Evolutionary conservation across 2,329 filamentous ascomycete genomes (phyloP).

Genomic region (Nemania sp.): DNA sequence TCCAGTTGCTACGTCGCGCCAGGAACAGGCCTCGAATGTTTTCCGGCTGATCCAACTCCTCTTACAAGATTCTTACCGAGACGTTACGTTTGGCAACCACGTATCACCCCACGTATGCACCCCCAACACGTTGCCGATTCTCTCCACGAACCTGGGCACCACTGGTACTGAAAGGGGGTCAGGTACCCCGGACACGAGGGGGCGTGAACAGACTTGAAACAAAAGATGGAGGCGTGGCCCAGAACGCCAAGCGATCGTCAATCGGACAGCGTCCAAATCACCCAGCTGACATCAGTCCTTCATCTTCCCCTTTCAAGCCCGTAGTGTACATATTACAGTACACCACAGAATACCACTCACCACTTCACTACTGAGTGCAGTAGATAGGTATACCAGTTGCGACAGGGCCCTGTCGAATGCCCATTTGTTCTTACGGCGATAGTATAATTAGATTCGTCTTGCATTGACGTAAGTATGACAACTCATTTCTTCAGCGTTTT

Average conservation of each 20-base stretch:
- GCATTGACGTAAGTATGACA: neutral
- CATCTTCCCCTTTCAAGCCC: neutral
- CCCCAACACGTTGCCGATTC: constrained; percentile 6
- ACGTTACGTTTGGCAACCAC: constrained; percentile 26
- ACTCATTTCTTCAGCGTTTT: neutral
- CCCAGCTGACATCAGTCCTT: neutral
- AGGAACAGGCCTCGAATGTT: constrained; percentile 16
- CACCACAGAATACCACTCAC: neutral
- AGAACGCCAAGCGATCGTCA: neutral
- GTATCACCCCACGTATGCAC: neutral
- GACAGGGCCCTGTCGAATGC: no score
- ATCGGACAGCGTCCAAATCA: neutral
- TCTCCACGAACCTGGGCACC: no score
- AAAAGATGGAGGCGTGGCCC: constrained; percentile 1
- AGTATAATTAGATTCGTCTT: neutral
- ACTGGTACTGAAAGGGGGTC: no score
- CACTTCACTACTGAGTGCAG: no score
- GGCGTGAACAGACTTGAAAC: constrained; percentile 17
- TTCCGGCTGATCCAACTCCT: constrained; percentile 1
- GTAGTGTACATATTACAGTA: neutral
- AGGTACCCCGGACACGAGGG: no score
- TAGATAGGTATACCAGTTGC: no score
- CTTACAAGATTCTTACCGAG: constrained; percentile 16
- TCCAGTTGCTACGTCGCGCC: neutral
- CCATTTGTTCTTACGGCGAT: no score